Evolutionary conservation across 2,329 filamentous ascomycete species (phyloP), one percentile per base, ranked within the genome.

Genomic region (Alternaria sp.): DNA sequence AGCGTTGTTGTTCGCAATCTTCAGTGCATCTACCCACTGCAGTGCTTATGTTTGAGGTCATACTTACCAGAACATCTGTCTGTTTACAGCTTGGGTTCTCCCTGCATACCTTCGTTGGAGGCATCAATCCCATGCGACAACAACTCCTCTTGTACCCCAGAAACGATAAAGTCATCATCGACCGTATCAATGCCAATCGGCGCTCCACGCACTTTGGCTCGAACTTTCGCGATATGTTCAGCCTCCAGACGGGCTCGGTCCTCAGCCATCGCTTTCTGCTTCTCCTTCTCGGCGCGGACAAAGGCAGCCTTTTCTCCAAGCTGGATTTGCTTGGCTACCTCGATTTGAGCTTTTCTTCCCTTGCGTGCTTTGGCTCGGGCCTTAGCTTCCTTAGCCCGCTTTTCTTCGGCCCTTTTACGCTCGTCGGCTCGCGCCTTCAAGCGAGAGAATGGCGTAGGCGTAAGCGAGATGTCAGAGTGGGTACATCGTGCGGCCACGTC

Each of bases 151-250:
- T 30, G 16, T 8, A 32, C 41, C 34, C 14, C 20, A 24, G 28
- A 54, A 47, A 26, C 38, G 18, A 48, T 6, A 30, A 47, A 32
- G 41, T 48, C 36, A 58, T 32, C 26, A 46, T 59, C 36, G 42
- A 51, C 41, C 24, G 11, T 22, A 28, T 34, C 47, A 39, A 51
- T 44, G 22, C 24, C 16, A 28, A 42, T 24, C 38, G 44, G 49
- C 49, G 51, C 54, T 36, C 63, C 47, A 24, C 54, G 57, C 55
- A 57, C 59, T 46, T 67, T 69, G 38, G 66, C 66, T 53, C 59
- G 60, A 22, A 49, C 64, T 46, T 57, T 61, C 28, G 61, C 64
- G 38, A 68, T 63, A 24, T 56, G 54, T 24, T 67, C 58, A 47
- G 52, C 57, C 11, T 62, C 51, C 22, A 52, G n/a, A 32, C 22